These are phyloP conservation scores for Kazachstania martiniae DNA, from an alignment of 805 yeast species.

Conservation along the genomic window DNA sequence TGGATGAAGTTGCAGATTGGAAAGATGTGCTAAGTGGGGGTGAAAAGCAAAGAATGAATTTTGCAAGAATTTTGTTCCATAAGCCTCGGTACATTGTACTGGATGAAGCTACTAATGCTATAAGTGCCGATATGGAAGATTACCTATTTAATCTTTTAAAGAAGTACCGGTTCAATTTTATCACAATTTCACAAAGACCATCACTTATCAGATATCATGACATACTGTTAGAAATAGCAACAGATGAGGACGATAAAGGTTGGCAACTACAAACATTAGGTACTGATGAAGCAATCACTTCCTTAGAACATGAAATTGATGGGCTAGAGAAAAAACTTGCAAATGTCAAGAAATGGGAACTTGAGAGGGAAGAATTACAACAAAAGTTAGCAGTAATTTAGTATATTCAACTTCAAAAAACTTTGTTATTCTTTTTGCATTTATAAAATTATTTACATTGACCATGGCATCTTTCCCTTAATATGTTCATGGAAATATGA, in stretches of 20 bases:
- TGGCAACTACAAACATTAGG: constrained; percentile 60
- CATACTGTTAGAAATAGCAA: constrained; percentile 55
- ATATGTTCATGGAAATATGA: constrained; percentile 12
- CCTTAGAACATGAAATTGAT: constrained; percentile 67
- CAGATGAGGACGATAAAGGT: constrained; percentile 40
- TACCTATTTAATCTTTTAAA: constrained; percentile 67
- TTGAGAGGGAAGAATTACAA: constrained; percentile 49
- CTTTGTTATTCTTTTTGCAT: background rate
- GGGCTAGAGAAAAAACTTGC: constrained; percentile 50
- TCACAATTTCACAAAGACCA: constrained; percentile 79
- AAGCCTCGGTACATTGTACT: constrained; percentile 71
- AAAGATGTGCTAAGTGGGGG: constrained; percentile 93
- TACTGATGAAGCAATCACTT: constrained; percentile 51
- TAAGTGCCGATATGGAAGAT: constrained; percentile 82
- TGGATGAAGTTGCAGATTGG: constrained; percentile 55
- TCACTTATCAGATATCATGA: constrained; percentile 78
- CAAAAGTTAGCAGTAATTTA: constrained; percentile 24
- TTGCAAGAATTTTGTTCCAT: constrained; percentile 76
- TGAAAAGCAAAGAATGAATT: constrained; percentile 81
- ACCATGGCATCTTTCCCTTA: constrained; percentile 26
- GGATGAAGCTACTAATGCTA: constrained; percentile 93
- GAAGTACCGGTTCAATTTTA: constrained; percentile 57
- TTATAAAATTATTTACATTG: constrained; percentile 2
- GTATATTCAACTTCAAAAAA: background rate
- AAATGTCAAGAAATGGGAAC: constrained; percentile 47